Evolutionary conservation across 2,329 filamentous ascomycete genomes (phyloP).

Genomic region (Trichoderma pleuroti): DNA sequence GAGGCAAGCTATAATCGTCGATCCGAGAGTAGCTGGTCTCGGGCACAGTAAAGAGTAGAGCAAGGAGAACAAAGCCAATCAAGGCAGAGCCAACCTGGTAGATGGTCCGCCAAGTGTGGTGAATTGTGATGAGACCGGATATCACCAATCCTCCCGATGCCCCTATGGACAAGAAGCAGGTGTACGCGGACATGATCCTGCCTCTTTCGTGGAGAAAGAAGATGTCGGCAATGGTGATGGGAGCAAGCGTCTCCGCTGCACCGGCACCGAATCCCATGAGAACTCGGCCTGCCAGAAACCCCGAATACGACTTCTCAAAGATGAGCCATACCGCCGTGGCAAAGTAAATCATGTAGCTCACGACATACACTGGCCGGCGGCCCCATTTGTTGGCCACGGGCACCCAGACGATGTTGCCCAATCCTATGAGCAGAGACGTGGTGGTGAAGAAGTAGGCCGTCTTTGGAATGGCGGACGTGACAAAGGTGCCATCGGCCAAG

Average conservation of each 20-base stretch:
- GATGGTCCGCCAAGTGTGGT: slow-evolving; percentile 48
- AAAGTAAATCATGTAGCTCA: slow-evolving; percentile 44
- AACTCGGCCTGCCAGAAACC: slow-evolving; percentile 46
- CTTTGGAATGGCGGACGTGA: slow-evolving; percentile 37
- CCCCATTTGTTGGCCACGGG: slow-evolving; percentile 45
- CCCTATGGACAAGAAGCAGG: slow-evolving; percentile 39
- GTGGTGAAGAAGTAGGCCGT: slow-evolving; percentile 53
- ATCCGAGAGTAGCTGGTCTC: slow-evolving; percentile 49
- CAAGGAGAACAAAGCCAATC: slow-evolving; percentile 44
- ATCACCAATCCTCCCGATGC: slow-evolving; percentile 43
- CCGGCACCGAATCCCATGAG: slow-evolving; percentile 52
- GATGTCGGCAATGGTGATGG: slow-evolving; percentile 51
- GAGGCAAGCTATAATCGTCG: slow-evolving; percentile 12
- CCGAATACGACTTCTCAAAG: slow-evolving; percentile 39
- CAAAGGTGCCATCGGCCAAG: slow-evolving; percentile 28
- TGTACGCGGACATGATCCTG: slow-evolving; percentile 47
- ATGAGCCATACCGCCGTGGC: slow-evolving; percentile 41
- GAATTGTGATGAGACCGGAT: slow-evolving; percentile 47
- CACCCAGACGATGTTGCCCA: slow-evolving; percentile 46
- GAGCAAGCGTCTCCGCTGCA: slow-evolving; percentile 49
- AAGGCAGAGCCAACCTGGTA: slow-evolving; percentile 51
- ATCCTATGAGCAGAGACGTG: slow-evolving; percentile 47
- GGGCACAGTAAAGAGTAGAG: slow-evolving; percentile 52
- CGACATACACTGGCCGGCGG: slow-evolving; percentile 41
- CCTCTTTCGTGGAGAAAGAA: slow-evolving; percentile 57